Evolutionary conservation across 306 rosid species (phyloP).

Genomic region (Lathyrus aphaca): DNA sequence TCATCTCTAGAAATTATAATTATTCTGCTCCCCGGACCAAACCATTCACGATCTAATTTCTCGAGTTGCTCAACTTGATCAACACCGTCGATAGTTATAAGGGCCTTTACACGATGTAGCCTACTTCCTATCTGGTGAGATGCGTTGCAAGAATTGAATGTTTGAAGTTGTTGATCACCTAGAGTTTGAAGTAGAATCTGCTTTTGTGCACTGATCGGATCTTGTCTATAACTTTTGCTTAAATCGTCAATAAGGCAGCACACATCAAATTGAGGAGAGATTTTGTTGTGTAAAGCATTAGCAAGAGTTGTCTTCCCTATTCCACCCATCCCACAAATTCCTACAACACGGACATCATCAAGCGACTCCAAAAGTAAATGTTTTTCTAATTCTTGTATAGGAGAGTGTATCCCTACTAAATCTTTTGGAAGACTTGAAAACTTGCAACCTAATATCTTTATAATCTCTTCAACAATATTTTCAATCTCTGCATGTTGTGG

Average conservation of each 20-base stretch:
- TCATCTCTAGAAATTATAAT: constrained; percentile 1
- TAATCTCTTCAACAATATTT: neutral
- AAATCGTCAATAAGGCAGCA: constrained; percentile 10
- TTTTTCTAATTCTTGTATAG: neutral
- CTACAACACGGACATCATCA: constrained; percentile 1
- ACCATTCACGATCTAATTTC: constrained; percentile 1
- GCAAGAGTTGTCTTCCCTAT: constrained; percentile 3
- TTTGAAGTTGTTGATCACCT: neutral
- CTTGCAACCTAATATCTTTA: constrained; percentile 5
- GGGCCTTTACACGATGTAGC: neutral
- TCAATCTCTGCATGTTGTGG: constrained; percentile 1
- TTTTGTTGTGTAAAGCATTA: neutral
- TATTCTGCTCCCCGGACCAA: neutral
- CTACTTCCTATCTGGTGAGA: neutral
- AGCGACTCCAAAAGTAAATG: neutral
- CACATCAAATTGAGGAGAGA: neutral
- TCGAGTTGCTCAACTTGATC: neutral
- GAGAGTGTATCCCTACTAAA: constrained; percentile 11
- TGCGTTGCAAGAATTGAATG: neutral
- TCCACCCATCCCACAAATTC: constrained; percentile 2
- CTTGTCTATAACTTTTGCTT: neutral
- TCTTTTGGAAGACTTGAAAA: constrained; percentile 15
- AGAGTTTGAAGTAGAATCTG: neutral
- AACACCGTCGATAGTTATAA: neutral
- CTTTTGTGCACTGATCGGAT: neutral